Evolutionary conservation across 306 rosid species (phyloP).

Genomic region (Aeschynomene evenia): DNA sequence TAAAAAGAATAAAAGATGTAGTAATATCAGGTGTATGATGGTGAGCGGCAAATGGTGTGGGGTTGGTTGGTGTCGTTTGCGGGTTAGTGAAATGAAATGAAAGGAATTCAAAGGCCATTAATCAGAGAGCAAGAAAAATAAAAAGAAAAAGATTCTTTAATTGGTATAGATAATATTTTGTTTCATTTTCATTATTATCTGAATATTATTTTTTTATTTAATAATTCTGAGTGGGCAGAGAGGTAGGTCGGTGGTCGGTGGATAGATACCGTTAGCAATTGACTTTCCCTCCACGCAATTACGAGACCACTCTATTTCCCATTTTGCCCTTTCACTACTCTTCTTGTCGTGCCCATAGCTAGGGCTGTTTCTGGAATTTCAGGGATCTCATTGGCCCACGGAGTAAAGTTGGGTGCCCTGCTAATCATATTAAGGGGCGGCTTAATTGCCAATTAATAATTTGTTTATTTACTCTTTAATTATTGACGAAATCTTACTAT

Average conservation of each 20-base stretch:
- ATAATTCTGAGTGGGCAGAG: slow-evolving; percentile 44
- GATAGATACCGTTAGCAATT: slow-evolving; percentile 79
- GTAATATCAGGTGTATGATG: slow-evolving; percentile 32
- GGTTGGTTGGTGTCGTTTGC: slow-evolving; percentile 46
- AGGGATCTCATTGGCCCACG: slow-evolving; percentile 25
- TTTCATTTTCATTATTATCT: slow-evolving; percentile 33
- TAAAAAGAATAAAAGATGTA: no score
- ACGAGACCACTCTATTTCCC: slow-evolving; percentile 37
- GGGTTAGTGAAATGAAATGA: slow-evolving; percentile 39
- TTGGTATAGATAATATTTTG: not conserved
- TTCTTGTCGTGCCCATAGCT: not conserved
- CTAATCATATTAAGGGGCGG: slow-evolving; percentile 40
- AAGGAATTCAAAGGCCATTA: slow-evolving; percentile 35
- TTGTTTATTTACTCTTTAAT: slow-evolving; percentile 10
- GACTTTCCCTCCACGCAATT: slow-evolving; percentile 70
- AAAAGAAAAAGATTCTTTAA: not conserved
- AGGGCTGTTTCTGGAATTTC: slow-evolving; percentile 26
- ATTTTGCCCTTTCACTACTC: slow-evolving; percentile 32
- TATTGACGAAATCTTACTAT: not conserved
- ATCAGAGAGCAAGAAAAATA: not conserved
- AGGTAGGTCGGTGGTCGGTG: slow-evolving; percentile 86
- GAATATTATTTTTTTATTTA: not conserved
- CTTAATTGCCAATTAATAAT: slow-evolving; percentile 24
- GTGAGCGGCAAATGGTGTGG: slow-evolving; percentile 16
- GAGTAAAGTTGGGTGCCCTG: slow-evolving; percentile 18